Base-by-base conservation (phyloP, 2,329 filamentous ascomycete genomes). In the Apiospora kogelbergensis region DNA sequence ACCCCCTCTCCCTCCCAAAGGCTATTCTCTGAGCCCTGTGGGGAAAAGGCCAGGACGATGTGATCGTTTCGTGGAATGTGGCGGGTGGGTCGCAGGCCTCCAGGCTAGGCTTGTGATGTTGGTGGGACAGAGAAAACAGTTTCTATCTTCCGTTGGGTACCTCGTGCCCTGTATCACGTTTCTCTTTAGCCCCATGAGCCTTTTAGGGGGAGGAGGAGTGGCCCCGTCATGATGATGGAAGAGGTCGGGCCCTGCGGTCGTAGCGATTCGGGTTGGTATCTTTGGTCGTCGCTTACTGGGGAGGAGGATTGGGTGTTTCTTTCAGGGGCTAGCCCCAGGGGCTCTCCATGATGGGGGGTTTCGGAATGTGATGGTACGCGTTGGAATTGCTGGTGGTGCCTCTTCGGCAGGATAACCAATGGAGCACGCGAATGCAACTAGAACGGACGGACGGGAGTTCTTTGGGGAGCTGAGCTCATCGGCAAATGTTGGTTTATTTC, bases 161-260 rank as follows among this genome's bases (percentile, higher is more conserved):
- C 30, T 60, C 53, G 53, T 60, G 53, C 53, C 17, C 53, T 60
- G 53, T 60, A 37, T 37, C 20, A 60, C 53, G 53, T 60, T 60
- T n/a, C 17, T 57, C 6, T n/a, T 60, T 60, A 60, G 53, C 17
- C 30, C 53, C 30, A 60, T 60, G 53, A 11, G 3, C 17, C 17
- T 37, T 37, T 37, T 37, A 7, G 11, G 17, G n/a, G 11, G 13
- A 1, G 40, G 11, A 30, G 10, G 1, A 3, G 17, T 37, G 40
- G 40, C 7, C 48, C 33, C 48, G 26, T 22, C 53, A 37, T 60
- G 7, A 22, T 60, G 53, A 60, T 60, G 53, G 30, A n/a, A 37
- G 17, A 60, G 30, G 17, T 22, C 17, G 30, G 53, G 17, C 30
- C 26, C 53, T 37, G 53, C 53, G 30, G 30, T n/a, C 30, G 10